Base-by-base conservation (phyloP, 306 rosid genomes). In the Ammopiptanthus mongolicus region DNA sequence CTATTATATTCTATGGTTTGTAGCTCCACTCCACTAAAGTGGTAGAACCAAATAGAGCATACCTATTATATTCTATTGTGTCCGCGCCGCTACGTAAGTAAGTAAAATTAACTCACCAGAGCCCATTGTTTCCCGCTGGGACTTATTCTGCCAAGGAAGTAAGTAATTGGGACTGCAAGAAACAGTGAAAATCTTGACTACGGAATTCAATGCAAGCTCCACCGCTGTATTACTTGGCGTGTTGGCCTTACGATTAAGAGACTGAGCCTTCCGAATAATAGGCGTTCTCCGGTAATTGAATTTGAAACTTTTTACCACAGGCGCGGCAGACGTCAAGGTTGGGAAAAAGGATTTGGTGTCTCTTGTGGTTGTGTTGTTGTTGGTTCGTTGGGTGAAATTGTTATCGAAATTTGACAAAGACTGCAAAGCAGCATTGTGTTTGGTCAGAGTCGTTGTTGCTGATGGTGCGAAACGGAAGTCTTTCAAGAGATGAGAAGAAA, bases 111-210 rank as follows among this genome's bases (percentile, higher is more conserved):
- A 63, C 74, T 22, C 13, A 90, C 98, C 98, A 44, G 98, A 93
- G 51, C 98, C 97, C 87, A 79, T 93, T 42, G 97, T 76, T 77
- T 93, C 97, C 3, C 91, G 88, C 86, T 93, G 98, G 65, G 97
- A 88, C 84, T 93, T 93, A 87, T 89, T 93, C 85, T 93, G 98
- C 98, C 98, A 93, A 0, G 98, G 98, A 53, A 91, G 96, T 41
- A 86, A 46, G 87, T 91, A 89, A 69, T 89, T 93, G 55, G 97
- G 97, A 81, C 96, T 89, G 65, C 87, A 83, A 6, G 96, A 84
- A 63, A 93, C 98, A 1, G 96, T 91, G 90, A 91, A 93, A 44
- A 93, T 61, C 83, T 93, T 93, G 25, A 93, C 98, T 28, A 93
- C 98, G 2, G 93, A 93, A 64, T 93, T 89, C 86, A 93, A 85